Base-by-base conservation (phyloP, 148 eudicot genomes). In the Beta vulgaris region DNA sequence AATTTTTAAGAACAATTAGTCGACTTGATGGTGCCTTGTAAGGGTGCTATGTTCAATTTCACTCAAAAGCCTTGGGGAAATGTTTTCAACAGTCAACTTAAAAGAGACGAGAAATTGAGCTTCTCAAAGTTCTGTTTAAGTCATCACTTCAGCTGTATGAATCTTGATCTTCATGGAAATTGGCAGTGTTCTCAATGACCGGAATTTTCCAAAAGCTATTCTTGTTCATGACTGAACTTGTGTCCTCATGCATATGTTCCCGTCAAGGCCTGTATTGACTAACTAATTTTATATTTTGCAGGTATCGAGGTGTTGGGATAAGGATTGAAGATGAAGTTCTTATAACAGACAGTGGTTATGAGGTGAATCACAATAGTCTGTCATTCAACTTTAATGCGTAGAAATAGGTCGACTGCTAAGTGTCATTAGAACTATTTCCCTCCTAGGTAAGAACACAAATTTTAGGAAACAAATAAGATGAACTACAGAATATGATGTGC, bases 311-410 rank as follows among this genome's bases (percentile, higher is more conserved):
- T 81, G 90, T 93, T 69, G 98, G 98, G 76, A 91, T 93, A 78
- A 89, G 98, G 78, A 88, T 93, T 63, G 98, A 93, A 78, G 98
- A 93, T 59, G 98, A 93, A 82, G 86, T 93, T 74, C 91, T 93
- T 31, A 91, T 93, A 54, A 93, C 98, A 21, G 98, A 93, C 59
- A 78, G 87, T 42, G 97, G 98, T 76, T 83, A 84, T 18, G 97
- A 93, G 92, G 98, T 93, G 87, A 48, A 10, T 48, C 11, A 71
- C 25, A 28, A 40, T 63, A 49, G n/a, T 57, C 25, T 73, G 28
- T 36, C 73, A 42, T 25, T 15, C 10, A 21, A 3, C 13, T 61
- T 16, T 42, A 31, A 49, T 26, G 46, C 21, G n/a, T 42, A 36
- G 16, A 25, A 2, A 15, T 9, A 43, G 48, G 13, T 13, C 13